Evolutionary conservation across 768 basidiomycete species (phyloP).

Genomic region (Boletus patriciae): DNA sequence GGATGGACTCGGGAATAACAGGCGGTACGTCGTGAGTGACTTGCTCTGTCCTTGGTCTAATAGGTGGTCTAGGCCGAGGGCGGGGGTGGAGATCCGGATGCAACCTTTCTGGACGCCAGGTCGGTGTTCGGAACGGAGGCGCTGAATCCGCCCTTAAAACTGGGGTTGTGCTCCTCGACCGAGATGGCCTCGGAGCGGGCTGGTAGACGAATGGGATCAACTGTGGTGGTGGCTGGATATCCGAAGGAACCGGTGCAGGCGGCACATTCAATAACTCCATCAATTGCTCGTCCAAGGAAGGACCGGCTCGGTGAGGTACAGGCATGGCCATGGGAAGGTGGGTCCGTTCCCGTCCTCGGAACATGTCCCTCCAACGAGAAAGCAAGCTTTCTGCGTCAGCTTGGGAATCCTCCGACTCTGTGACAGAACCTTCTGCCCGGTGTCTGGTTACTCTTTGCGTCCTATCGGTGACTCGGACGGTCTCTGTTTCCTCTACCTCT

Average conservation of each 20-base stretch:
- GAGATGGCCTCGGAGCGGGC: slow-evolving; percentile 40
- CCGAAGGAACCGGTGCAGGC: slow-evolving; percentile 38
- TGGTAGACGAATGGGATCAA: slow-evolving; percentile 57
- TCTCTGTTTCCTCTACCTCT: slow-evolving; percentile 15
- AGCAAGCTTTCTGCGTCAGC: slow-evolving; percentile 27
- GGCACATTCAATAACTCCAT: slow-evolving; percentile 58
- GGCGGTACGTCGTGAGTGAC: background rate
- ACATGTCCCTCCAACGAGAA: slow-evolving; percentile 28
- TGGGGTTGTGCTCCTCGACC: slow-evolving; percentile 46
- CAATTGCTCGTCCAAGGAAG: slow-evolving; percentile 58
- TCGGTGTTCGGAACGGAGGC: slow-evolving; percentile 29
- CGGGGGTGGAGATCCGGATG: slow-evolving; percentile 13
- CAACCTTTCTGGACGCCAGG: slow-evolving; percentile 21
- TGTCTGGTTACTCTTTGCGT: slow-evolving; percentile 13
- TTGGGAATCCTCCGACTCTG: slow-evolving; percentile 31
- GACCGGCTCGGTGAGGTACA: slow-evolving; percentile 42
- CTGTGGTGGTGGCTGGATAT: slow-evolving; percentile 50
- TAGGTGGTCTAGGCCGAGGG: slow-evolving; percentile 6
- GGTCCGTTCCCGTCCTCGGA: slow-evolving; percentile 27
- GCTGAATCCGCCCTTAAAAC: slow-evolving; percentile 22
- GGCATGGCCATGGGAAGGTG: slow-evolving; percentile 44
- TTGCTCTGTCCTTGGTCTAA: slow-evolving; percentile 1
- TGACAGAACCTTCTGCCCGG: slow-evolving; percentile 26
- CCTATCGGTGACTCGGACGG: slow-evolving; percentile 17
- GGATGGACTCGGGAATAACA: slow-evolving; percentile 11